Conservation (phyloP, 257 asterid genomes). For the Scutellaria minor region DNA sequence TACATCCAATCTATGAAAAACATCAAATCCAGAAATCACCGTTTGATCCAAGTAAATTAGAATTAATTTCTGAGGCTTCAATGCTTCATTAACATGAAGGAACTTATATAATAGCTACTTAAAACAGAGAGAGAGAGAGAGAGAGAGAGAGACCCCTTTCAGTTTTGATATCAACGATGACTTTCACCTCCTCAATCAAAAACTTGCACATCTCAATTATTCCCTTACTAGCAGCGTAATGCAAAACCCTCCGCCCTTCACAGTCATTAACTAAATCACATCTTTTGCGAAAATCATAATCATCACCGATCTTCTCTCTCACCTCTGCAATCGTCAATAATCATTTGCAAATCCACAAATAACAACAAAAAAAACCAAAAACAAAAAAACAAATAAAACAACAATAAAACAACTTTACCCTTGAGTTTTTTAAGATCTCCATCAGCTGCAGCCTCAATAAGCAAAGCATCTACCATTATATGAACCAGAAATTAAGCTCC, state of each 20-base stretch:
- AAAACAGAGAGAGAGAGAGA: background rate
- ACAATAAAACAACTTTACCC: background rate
- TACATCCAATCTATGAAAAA: background rate
- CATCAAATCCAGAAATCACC: background rate
- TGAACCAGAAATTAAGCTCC: background rate
- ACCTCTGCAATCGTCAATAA: background rate
- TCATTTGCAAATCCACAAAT: background rate
- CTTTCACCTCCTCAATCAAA: slow-evolving; percentile 31
- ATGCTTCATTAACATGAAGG: too few species aligned
- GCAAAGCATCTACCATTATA: background rate
- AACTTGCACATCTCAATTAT: slow-evolving; percentile 25
- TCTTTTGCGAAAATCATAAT: background rate
- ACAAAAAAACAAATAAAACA: background rate
- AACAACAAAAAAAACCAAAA: background rate
- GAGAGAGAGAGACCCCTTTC: slow-evolving; percentile 27
- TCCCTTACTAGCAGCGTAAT: slow-evolving; percentile 33
- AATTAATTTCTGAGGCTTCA: background rate
- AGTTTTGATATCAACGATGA: slow-evolving; percentile 21
- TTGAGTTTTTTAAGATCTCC: background rate
- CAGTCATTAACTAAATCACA: slow-evolving; percentile 5
- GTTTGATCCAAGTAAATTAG: background rate
- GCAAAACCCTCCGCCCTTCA: slow-evolving; percentile 31
- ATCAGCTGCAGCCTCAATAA: slow-evolving; percentile 3
- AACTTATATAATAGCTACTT: too few species aligned
- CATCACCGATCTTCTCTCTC: background rate